Base-by-base conservation (phyloP, 1,284 basidiomycete species). In the Cryptococcus sp. region DNA sequence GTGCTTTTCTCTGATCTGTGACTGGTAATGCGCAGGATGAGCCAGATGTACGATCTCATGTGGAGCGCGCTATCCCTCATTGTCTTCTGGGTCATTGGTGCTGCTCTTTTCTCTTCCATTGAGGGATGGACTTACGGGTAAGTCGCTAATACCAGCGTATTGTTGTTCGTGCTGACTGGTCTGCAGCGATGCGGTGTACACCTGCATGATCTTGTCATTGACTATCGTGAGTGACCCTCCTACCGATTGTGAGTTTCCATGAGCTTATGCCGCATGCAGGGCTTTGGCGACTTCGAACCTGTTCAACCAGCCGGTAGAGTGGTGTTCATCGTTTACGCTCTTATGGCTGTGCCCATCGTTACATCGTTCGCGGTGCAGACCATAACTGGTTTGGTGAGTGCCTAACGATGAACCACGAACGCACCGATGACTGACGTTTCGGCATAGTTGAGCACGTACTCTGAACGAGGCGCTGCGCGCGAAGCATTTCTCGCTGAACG, bases 291-390 rank as follows among this genome's bases (percentile, higher is more conserved):
- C 59, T 76, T 63, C 50, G 59, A 69, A 0, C 77, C 78, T 1
- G 53, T 23, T 0, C 69, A 68, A 4, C 66, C 71, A 2, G 74
- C 67, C 17, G 76, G 77, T 0, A 64, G 67, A 44, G 73, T 79
- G 17, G 69, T 78, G 50, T 81, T 78, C 64, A 70, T 81, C 47
- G 57, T 78, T n/a, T 81, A 79, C 59, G 76, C 75, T 2, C 59
- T 81, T 15, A 69, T 78, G 64, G 78, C 80, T 23, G 79, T 81
- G 19, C 80, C 80, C 0, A 71, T 82, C 53, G 77, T 82, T 27
- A 80, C 80, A 22, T 78, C 77, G 7, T 81, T 82, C 54, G 80
- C 79, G 19, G 77, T 80, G 6, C 78, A 78, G 50, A 78, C 78
- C n/a, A 73, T 81, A 39, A 74, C 75, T 20, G 72, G 75, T 67